These are phyloP conservation scores for Arctostaphylos glauca DNA, from an alignment of 148 eudicot genomes.

Conservation along the genomic window DNA sequence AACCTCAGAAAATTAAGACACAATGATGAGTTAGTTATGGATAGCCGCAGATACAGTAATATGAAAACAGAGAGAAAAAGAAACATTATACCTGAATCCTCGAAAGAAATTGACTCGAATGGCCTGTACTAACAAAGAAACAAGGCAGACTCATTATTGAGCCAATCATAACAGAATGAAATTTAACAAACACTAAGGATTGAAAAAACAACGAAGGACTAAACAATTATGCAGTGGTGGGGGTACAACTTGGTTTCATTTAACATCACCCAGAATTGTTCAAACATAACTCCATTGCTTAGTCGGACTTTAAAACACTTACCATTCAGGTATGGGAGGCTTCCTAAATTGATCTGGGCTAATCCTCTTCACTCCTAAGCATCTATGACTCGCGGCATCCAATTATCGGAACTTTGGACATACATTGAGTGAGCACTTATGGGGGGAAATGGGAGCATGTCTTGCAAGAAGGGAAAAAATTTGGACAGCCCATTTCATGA, in stretches of 20 bases:
- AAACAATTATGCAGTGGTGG: neutral
- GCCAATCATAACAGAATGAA: neutral
- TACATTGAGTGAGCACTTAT: neutral
- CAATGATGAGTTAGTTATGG: neutral
- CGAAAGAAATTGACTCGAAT: slow-evolving; percentile 92
- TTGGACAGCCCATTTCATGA: neutral
- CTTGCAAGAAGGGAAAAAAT: neutral
- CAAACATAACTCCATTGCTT: neutral
- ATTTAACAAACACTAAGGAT: neutral
- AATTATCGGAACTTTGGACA: neutral
- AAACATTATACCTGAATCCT: slow-evolving; percentile 59
- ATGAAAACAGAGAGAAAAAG: neutral
- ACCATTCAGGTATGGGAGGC: neutral
- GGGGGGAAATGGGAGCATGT: neutral
- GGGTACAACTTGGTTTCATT: neutral
- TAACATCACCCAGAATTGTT: neutral
- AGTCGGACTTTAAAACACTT: neutral
- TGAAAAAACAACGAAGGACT: neutral
- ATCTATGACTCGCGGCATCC: neutral
- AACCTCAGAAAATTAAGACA: neutral
- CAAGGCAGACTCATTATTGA: neutral
- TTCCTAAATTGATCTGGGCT: neutral
- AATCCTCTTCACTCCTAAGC: neutral
- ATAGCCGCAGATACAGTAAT: neutral
- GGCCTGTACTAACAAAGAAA: slow-evolving; percentile 49